Base-by-base conservation (phyloP, 1,284 basidiomycete species). In the Blastosporella zonata region DNA sequence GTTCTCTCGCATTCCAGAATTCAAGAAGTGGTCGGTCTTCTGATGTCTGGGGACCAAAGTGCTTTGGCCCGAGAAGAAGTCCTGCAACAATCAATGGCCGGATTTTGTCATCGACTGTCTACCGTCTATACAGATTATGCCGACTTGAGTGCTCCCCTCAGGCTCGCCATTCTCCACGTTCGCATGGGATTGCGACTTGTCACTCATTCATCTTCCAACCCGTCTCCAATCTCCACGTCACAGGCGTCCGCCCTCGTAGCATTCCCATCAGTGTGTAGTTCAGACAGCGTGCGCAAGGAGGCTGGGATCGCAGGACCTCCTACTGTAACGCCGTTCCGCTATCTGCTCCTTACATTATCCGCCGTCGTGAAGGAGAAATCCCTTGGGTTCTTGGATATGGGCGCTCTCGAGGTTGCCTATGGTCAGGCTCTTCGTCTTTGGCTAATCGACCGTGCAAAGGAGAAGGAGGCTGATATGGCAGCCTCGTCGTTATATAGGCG, bases 401-500 rank as follows among this genome's bases (percentile, higher is more conserved):
- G 55, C 13, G 41, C 56, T 3, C 41, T 91, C 13, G 72, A 79
- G 37, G 61, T 62, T 2, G 64, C 78, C 6, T 94, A 93, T 59
- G 87, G 92, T 49, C 83, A 87, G 58, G 74, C 87, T 1, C 79
- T 85, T 49, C 77, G 83, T 17, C 75, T 96, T 6, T 98, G 95
- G 95, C 75, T 82, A 27, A 82, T 87, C 28, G 90, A 97, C 60
- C 81, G 84, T 34, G 81, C 84, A 22, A 81, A 81, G 51, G 83
- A 86, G 53, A 77, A 81, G 37, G 79, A 90, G 55, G 76, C 71
- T 15, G 80, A 82, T 31, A 78, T 80, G 33, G 82, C 83, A 28
- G 78, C 82, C 0, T 79, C 82, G 25, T 90, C 89, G 42, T 67
- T 99, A 15, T 99, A 97, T 74, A 87, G 87, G 33, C 75, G 77